Evolutionary conservation across 2,329 filamentous ascomycete species (phyloP).

Genomic region (Cladophialophora immunda): DNA sequence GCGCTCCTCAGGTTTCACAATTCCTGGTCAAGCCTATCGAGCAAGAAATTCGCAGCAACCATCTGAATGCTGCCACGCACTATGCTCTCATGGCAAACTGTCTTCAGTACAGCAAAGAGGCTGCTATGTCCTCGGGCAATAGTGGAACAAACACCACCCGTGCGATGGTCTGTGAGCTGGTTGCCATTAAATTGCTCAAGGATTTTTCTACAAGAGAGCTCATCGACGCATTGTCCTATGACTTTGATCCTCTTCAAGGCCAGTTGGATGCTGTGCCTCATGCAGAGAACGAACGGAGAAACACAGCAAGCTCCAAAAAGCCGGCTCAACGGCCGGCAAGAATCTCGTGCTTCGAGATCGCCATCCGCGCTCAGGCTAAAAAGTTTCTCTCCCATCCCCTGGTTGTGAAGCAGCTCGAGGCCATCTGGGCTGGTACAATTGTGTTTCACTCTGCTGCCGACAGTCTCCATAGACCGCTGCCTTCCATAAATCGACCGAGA

Average conservation of each 20-base stretch:
- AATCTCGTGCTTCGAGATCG: slow-evolving; percentile 90
- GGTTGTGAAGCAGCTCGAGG: slow-evolving; percentile 93
- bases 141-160: slow-evolving; percentile 84
- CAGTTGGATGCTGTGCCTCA: slow-evolving; percentile 61
- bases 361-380: slow-evolving; percentile 91
- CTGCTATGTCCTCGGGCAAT: slow-evolving; percentile 80
- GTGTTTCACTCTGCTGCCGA: slow-evolving; percentile 92
- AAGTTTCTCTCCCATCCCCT: slow-evolving; percentile 90
- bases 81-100: slow-evolving; percentile 95
- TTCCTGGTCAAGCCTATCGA: slow-evolving; percentile 96
- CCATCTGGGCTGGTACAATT: slow-evolving; percentile 95
- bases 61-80: slow-evolving; percentile 85
- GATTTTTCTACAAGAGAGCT: slow-evolving; percentile 89
- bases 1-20: slow-evolving; percentile 94
- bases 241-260: slow-evolving; percentile 91
- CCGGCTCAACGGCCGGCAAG: slow-evolving; percentile 70
- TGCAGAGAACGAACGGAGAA: slow-evolving; percentile 37
- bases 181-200: slow-evolving; percentile 87
- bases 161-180: slow-evolving; percentile 86
- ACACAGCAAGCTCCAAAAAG: slow-evolving; percentile 40
- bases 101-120: slow-evolving; percentile 90
- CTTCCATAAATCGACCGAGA: slow-evolving; percentile 32
- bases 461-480: slow-evolving; percentile 71
- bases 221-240: slow-evolving; percentile 93
- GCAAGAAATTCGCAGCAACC: slow-evolving; percentile 81